Evolutionary conservation across 2,329 filamentous ascomycete genomes (phyloP).

Genomic region (Fusarium tjaetaba): DNA sequence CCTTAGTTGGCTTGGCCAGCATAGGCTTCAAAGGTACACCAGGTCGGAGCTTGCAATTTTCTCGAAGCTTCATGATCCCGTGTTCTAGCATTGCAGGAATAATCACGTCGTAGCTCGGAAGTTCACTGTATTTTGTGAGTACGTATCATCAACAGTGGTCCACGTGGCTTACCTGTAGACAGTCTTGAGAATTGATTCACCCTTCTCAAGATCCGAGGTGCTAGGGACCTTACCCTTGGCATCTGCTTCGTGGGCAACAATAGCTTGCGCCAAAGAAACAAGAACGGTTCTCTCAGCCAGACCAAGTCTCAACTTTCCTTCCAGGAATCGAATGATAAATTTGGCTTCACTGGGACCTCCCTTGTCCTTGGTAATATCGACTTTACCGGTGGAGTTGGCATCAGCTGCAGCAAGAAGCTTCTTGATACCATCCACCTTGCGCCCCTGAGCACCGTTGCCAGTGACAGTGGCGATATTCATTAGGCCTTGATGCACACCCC

Average conservation of each 20-base stretch:
- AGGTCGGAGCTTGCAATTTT: constrained; percentile 90
- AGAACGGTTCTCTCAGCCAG: constrained; percentile 93
- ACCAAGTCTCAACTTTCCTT: constrained; percentile 92
- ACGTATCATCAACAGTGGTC: neutral
- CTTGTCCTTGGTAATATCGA: constrained; percentile 92
- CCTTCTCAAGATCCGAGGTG: constrained; percentile 81
- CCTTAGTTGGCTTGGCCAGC: constrained; percentile 98
- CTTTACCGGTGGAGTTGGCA: constrained; percentile 75
- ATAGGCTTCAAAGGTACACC: constrained; percentile 97
- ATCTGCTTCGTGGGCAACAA: constrained; percentile 84
- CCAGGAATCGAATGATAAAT: constrained; percentile 89
- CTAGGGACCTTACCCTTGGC: constrained; percentile 75
- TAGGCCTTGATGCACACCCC: constrained; percentile 85
- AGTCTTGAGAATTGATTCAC: constrained; percentile 85
- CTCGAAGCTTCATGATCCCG: constrained; percentile 83
- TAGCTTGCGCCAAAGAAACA: constrained; percentile 87
- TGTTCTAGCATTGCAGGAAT: constrained; percentile 88
- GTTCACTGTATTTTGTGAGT: constrained; percentile 71
- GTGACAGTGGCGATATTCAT: constrained; percentile 88
- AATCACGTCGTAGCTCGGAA: constrained; percentile 95
- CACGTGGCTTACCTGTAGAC: constrained; percentile 77
- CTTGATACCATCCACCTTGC: constrained; percentile 95
- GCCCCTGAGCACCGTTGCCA: constrained; percentile 86
- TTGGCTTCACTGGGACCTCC: constrained; percentile 95
- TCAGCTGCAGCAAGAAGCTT: constrained; percentile 94